These are phyloP conservation scores for Dichomitus squalens DNA, from an alignment of 1,284 basidiomycete genomes.

Conservation along the genomic window DNA sequence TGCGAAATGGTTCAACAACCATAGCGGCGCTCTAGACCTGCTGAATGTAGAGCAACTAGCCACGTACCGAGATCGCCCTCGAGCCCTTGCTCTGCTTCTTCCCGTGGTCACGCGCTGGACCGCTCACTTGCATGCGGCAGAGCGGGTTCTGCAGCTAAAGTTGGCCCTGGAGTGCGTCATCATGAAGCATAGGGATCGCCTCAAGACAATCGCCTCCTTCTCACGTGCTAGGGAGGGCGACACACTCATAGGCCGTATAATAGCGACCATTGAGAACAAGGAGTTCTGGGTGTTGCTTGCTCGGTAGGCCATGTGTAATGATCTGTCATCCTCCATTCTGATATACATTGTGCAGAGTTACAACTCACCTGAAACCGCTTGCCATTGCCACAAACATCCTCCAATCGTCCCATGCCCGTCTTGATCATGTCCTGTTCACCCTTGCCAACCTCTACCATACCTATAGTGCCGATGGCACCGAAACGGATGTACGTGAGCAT, in stretches of 20 bases:
- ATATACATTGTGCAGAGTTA: neutral
- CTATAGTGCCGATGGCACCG: neutral
- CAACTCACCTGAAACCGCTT: neutral
- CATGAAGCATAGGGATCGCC: slow-evolving; percentile 18
- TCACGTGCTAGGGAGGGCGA: slow-evolving; percentile 14
- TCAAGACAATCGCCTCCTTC: slow-evolving; percentile 22
- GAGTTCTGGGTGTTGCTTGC: slow-evolving; percentile 25
- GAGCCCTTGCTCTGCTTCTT: slow-evolving; percentile 30
- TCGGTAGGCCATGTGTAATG: neutral
- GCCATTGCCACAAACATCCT: neutral
- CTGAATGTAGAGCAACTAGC: slow-evolving; percentile 10
- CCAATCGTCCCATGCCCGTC: neutral
- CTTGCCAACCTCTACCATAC: neutral
- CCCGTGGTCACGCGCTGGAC: slow-evolving; percentile 38
- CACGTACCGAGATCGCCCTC: neutral
- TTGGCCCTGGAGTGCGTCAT: slow-evolving; percentile 18
- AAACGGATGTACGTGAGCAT: neutral
- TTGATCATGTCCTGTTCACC: slow-evolving; percentile 4
- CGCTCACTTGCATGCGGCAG: slow-evolving; percentile 28
- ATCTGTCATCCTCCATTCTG: too few species aligned
- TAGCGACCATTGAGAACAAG: slow-evolving; percentile 16
- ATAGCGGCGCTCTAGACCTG: slow-evolving; percentile 6
- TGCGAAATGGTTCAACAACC: slow-evolving; percentile 27
- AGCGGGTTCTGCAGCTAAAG: slow-evolving; percentile 26
- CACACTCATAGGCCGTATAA: slow-evolving; percentile 18